These are phyloP conservation scores for Dictyostelium intermedium DNA, from an alignment of 78 protist genomes.

Conservation along the genomic window DNA sequence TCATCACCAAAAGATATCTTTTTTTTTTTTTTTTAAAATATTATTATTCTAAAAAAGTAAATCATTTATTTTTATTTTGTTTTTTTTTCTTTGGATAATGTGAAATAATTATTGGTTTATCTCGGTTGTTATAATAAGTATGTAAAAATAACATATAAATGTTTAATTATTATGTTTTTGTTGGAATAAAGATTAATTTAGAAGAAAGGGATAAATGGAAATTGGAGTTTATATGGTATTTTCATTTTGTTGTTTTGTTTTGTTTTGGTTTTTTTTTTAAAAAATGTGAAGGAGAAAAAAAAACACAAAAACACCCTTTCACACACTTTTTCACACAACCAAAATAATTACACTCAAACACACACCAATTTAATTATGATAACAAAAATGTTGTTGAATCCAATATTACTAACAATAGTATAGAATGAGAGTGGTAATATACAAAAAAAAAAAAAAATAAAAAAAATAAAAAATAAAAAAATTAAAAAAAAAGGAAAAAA, in stretches of 20 bases:
- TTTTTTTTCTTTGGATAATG: not conserved
- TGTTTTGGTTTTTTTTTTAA: not conserved
- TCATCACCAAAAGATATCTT: not conserved
- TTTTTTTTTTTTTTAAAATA: no score
- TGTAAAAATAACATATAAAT: no score
- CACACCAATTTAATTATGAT: not conserved
- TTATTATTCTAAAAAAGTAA: no score
- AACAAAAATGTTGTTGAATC: not conserved
- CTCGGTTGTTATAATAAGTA: no score
- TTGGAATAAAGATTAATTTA: not conserved
- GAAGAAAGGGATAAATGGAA: not conserved
- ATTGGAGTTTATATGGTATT: not conserved
- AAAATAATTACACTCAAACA: not conserved
- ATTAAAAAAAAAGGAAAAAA: not conserved
- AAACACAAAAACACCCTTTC: not conserved
- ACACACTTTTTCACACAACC: not conserved
- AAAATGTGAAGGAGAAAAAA: not conserved
- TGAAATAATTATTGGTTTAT: no score
- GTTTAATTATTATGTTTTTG: not conserved
- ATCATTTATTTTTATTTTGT: not conserved
- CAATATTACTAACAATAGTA: not conserved
- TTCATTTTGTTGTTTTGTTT: not conserved
- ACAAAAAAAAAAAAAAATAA: not conserved
- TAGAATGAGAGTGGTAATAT: not conserved
- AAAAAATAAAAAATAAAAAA: not conserved